Conservation (phyloP, 495 filamentous ascomycete genomes). For the Penicillium cataractarum region DNA sequence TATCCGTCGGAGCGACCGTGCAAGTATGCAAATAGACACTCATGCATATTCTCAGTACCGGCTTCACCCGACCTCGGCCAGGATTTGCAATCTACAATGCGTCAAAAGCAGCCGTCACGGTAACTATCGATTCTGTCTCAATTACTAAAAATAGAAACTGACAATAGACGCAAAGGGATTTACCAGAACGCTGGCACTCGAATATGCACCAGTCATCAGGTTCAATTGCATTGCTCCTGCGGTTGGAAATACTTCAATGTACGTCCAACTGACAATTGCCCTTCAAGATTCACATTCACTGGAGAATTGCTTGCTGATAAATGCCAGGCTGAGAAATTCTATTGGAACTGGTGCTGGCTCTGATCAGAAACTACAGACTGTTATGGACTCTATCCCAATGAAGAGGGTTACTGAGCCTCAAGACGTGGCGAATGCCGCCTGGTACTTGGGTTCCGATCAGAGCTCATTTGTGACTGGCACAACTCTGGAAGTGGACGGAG, state of each 20-base stretch:
- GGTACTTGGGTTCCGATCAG: conserved; percentile 15
- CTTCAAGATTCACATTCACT: neutral
- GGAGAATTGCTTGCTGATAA: neutral
- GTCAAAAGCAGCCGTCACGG: conserved; percentile 47
- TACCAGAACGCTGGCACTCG: conserved; percentile 30
- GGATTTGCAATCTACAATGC: conserved; percentile 32
- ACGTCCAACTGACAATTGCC: neutral
- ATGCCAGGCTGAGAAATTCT: neutral
- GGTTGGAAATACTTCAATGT: conserved; percentile 19
- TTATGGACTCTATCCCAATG: conserved; percentile 16
- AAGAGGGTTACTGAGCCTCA: conserved; percentile 13
- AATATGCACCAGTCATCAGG: conserved; percentile 15
- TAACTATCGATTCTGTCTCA: conserved; percentile 7
- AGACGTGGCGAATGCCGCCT: conserved; percentile 22
- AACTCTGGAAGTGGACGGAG: conserved; percentile 22
- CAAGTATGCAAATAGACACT: neutral
- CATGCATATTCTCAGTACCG: conserved; percentile 9
- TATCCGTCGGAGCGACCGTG: neutral
- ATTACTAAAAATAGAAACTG: neutral
- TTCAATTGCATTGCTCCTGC: conserved; percentile 22
- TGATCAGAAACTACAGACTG: neutral
- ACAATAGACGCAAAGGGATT: conserved; percentile 12
- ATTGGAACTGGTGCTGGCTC: conserved; percentile 8
- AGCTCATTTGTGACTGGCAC: conserved; percentile 20
- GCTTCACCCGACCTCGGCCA: conserved; percentile 9